These are phyloP conservation scores for Exophiala viscosa DNA, from an alignment of 2,329 filamentous ascomycete species.

Conservation along the genomic window DNA sequence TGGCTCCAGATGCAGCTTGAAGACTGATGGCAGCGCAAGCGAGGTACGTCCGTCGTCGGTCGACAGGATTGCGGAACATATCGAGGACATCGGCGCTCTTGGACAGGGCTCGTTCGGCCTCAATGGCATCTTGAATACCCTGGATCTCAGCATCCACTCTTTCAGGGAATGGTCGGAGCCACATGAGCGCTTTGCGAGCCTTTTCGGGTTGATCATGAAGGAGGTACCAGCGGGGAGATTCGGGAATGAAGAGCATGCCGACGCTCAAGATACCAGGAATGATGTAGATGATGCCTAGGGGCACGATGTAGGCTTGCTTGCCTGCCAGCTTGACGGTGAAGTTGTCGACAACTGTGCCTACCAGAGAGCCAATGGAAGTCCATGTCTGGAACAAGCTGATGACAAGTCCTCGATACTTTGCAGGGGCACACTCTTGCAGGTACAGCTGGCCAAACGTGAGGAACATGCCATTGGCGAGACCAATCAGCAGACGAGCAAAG, in stretches of 20 bases:
- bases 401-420: slow-evolving; percentile 49
- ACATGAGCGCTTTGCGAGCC: slow-evolving; percentile 35
- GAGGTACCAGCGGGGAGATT: slow-evolving; percentile 35
- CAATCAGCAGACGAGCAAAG: slow-evolving; percentile 53
- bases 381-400: slow-evolving; percentile 49
- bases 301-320: slow-evolving; percentile 38
- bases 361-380: slow-evolving; percentile 40
- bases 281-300: slow-evolving; percentile 33
- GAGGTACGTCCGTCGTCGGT: slow-evolving; percentile 50
- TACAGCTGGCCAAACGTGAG: slow-evolving; percentile 55
- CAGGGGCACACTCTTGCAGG: slow-evolving; percentile 50
- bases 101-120: slow-evolving; percentile 35
- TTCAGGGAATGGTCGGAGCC: slow-evolving; percentile 35
- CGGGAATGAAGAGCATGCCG: slow-evolving; percentile 34
- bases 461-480: slow-evolving; percentile 55
- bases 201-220: slow-evolving; percentile 31
- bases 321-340: slow-evolving; percentile 38
- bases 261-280: slow-evolving; percentile 30
- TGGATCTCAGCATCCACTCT: slow-evolving; percentile 34
- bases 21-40: slow-evolving; percentile 48
- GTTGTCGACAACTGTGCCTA: slow-evolving; percentile 48
- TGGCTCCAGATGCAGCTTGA: slow-evolving; percentile 54
- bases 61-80: slow-evolving; percentile 51
- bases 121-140: slow-evolving; percentile 36
- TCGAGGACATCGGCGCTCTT: slow-evolving; percentile 41